Evolutionary conservation across 1,284 basidiomycete species (phyloP), one percentile per base, ranked within the genome.

Genomic region (Puccinia polysora): DNA sequence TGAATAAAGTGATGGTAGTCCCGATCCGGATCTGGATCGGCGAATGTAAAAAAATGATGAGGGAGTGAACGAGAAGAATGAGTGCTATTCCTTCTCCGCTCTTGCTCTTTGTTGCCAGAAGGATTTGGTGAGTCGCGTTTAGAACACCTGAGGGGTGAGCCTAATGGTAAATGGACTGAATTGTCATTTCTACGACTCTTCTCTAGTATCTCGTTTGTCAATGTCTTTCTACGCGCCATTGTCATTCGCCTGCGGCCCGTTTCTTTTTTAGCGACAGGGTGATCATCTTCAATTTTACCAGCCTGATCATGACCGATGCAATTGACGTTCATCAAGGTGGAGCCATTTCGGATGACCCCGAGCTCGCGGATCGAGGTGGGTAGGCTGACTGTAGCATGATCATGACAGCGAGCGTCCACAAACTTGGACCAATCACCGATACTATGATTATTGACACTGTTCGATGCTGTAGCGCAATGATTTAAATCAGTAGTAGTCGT

Each of bases 181-280:
- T 45, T 62, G 25, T 30, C n/a, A n/a, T n/a, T n/a, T n/a, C n/a
- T 47, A 1, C 59, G 38, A 14, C 43, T 43, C 12, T 62, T 62
- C 18, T 47, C 40, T 20, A 62, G 43, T 28, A 62, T n/a, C 15
- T 62, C 40, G 28, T 36, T 14, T 20, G 59, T 62, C 2, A 62
- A 8, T 2, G 59, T 62, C 15, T 62, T 36, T 45, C 59, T 43
- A 14, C 56, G 56, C 12, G 56, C 56, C 1, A 40, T 8, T 4
- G 56, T 14, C 8, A 59, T 25, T 25, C 20, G 25, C n/a, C 32
- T 25, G 4, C 7, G 4, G 18, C 2, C 2, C 28, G 14, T 23
- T 45, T 62, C 23, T n/a, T 36, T 25, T 58, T 34, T 1, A 15
- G 30, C 3, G 15, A 58, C 8, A 2, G n/a, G 15, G 7, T 2